A percentile compares a stretch with the other conserved stretches of the same genome.
phyloP scores from a whole-genome alignment of 208 protist species.

The Leishmania lainsoni region DNA sequence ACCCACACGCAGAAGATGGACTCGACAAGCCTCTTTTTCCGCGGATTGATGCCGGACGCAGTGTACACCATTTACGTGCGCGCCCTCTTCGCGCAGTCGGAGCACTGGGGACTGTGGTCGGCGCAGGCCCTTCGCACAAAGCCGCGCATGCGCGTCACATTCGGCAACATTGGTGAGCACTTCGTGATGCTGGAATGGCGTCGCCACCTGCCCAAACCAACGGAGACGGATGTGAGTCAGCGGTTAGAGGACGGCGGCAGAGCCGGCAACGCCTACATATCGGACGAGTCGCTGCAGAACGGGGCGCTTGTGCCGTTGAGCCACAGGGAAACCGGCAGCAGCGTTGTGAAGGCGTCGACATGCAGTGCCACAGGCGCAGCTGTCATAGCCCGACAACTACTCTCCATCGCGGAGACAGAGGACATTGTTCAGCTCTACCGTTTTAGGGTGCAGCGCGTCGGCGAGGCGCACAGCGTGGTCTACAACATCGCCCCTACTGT shows the following conservation, averaged over 20 bases:
- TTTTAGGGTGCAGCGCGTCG: slow-evolving; percentile 85
- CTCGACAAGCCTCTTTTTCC: slow-evolving; percentile 83
- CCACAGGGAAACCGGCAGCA: neutral
- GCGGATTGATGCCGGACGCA: slow-evolving; percentile 83
- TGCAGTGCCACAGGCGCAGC: neutral
- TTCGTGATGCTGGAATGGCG: slow-evolving; percentile 93
- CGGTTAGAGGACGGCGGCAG: slow-evolving; percentile 11
- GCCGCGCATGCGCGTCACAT: slow-evolving; percentile 78
- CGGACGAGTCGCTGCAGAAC: slow-evolving; percentile 2
- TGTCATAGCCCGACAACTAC: neutral
- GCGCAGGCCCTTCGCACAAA: slow-evolving; percentile 82
- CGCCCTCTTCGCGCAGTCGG: slow-evolving; percentile 70
- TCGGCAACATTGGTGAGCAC: slow-evolving; percentile 92
- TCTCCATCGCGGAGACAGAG: slow-evolving; percentile 58
- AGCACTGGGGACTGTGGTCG: slow-evolving; percentile 89
- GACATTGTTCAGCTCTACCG: slow-evolving; percentile 89
- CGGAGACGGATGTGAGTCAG: slow-evolving; percentile 22
- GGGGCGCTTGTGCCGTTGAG: slow-evolving; percentile 10
- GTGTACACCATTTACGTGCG: slow-evolving; percentile 88
- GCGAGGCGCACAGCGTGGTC: slow-evolving; percentile 48
- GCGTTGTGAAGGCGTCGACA: neutral
- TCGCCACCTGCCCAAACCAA: slow-evolving; percentile 70
- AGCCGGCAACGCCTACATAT: neutral
- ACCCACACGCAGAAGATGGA: slow-evolving; percentile 72
- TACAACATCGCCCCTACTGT: slow-evolving; percentile 86